A percentile compares a stretch with the other conserved stretches of the same genome.
Evolutionary conservation across 306 rosid species (phyloP).

Genomic region (Calophaca sinica): DNA sequence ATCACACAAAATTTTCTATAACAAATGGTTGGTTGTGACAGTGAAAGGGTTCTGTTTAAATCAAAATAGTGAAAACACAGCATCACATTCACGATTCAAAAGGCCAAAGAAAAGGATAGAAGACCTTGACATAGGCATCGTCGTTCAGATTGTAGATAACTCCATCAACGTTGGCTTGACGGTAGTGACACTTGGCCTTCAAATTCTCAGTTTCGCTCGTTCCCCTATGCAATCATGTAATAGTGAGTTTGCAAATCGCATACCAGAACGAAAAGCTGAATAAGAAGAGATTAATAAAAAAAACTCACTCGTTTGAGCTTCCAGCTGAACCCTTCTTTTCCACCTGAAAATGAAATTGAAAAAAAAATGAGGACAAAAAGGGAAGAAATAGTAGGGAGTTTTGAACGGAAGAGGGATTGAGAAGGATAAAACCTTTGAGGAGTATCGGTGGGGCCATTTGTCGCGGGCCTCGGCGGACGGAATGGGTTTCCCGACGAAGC

Average conservation of each 20-base stretch:
- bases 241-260: too few species aligned
- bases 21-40: too few species aligned
- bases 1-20: background rate
- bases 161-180: constrained; percentile 48
- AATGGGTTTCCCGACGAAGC: constrained; percentile 52
- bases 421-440: background rate
- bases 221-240: background rate
- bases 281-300: background rate
- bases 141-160: constrained; percentile 36
- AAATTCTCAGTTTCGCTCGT: background rate
- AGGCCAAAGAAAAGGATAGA: background rate
- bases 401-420: background rate
- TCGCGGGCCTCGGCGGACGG: constrained; percentile 23
- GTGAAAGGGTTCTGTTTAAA: too few species aligned
- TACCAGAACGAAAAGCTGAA: too few species aligned
- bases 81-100: background rate
- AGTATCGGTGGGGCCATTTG: constrained; percentile 52
- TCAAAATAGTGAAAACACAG: too few species aligned
- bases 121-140: constrained; percentile 49
- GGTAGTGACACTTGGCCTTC: constrained; percentile 38
- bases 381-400: accelerated
- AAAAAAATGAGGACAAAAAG: background rate
- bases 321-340: background rate
- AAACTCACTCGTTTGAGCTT: constrained; percentile 39
- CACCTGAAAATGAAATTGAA: background rate